Evolutionary conservation across 345 rosid genomes (phyloP).

Genomic region (Hypericum androsaemum): DNA sequence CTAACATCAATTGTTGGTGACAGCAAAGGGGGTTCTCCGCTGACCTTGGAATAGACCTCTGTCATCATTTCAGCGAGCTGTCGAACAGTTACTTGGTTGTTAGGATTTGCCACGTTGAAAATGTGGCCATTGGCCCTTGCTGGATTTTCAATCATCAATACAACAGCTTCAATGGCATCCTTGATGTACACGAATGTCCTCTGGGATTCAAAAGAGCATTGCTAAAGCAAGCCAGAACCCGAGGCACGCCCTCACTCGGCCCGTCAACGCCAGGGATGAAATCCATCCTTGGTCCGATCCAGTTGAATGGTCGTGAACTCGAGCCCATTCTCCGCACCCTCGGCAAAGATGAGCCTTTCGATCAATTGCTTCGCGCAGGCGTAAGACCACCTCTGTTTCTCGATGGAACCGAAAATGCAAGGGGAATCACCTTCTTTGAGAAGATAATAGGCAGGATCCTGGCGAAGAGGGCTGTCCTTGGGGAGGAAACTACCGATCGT

Average conservation of each 20-base stretch:
- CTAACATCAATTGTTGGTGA: constrained; percentile 73
- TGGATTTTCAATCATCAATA: constrained; percentile 94
- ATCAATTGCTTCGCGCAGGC: constrained; percentile 99
- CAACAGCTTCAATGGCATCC: constrained; percentile 96
- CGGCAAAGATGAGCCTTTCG: constrained; percentile 91
- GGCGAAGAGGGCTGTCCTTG: constrained; percentile 82
- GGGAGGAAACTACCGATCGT: constrained; percentile 93
- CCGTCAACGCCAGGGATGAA: constrained; percentile 98
- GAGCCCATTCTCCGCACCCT: constrained; percentile 95
- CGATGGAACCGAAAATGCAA: constrained; percentile 94
- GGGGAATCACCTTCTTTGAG: constrained; percentile 86
- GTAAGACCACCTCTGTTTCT: constrained; percentile 99
- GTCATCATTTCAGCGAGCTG: constrained; percentile 99
- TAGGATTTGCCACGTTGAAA: constrained; percentile 92
- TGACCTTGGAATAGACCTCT: constrained; percentile 69
- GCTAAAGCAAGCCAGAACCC: constrained; percentile 97
- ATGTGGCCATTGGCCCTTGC: constrained; percentile 85
- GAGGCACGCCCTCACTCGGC: constrained; percentile 98
- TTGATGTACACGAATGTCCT: constrained; percentile 86
- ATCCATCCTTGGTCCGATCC: constrained; percentile 99
- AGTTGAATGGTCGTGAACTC: constrained; percentile 98
- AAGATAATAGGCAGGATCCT: constrained; percentile 86
- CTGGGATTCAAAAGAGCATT: constrained; percentile 87
- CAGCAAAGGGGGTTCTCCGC: constrained; percentile 54
- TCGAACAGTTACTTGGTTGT: constrained; percentile 92